Base-by-base conservation (phyloP, 2,329 filamentous ascomycete species). In the Chalaropsis ovoidea region DNA sequence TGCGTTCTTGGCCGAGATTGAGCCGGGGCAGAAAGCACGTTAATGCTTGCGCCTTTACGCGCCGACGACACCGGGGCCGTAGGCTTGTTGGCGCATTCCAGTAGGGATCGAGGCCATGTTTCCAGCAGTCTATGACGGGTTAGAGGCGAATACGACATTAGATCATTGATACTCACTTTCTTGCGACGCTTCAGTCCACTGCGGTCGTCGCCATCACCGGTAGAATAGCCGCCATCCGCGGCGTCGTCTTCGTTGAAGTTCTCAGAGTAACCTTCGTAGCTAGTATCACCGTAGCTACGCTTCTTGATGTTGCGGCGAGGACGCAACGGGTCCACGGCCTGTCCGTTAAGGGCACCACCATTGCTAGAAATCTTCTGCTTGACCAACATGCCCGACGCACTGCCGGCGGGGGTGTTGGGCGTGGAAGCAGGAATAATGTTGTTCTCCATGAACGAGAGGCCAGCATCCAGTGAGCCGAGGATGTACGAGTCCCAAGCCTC, bases 181-280 rank as follows among this genome's bases (percentile, higher is more conserved):
- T 87, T 87, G 73, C 83, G 80, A 70, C 84, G 80, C 76, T 87
- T 87, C 70, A 81, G 77, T 69, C 78, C 79, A 54, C 74, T 73
- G 68, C 74, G 75, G 70, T 87, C 84, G 70, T 88, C 87, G 70
- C 85, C 84, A 69, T 88, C 87, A 67, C 85, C 86, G 24, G 87
- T 89, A 24, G 86, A 89, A 71, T 90, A 86, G n/a, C 82, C 84
- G 17, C 77, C 78, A 13, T 82, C 85, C 56, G 80, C 83, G 8
- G 73, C 74, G 68, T 87, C 87, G 69, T 89, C 86, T 68, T 90
- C 87, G 10, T 81, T 81, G 70, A 80, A 90, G 42, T 86, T 85
- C 70, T 90, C 87, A 56, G 83, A 82, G 71, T 91, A 91, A 52
- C 88, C 88, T 71, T 88, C 85, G 71, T 83, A 92, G 71, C 86